Evolutionary conservation across 805 yeast genomes (phyloP).

Genomic region (Isabelozyma gotoi): DNA sequence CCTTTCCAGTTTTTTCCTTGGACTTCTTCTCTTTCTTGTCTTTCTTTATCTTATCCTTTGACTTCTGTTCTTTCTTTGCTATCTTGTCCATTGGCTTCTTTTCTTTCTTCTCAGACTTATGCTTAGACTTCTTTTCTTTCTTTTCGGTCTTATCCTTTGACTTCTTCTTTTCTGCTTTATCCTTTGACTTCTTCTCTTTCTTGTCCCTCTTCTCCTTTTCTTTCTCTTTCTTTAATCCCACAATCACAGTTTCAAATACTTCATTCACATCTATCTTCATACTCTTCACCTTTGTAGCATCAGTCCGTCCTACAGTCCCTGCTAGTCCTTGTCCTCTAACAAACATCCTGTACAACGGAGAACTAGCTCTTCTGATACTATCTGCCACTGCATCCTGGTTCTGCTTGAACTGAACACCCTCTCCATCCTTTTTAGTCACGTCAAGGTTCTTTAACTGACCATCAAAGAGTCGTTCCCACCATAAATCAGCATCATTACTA

Average conservation of each 20-base stretch:
- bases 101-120: slow-evolving; percentile 19
- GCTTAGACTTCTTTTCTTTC: slow-evolving; percentile 16
- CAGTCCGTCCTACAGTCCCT: slow-evolving; percentile 63
- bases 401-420: slow-evolving; percentile 52
- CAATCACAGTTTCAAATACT: slow-evolving; percentile 7
- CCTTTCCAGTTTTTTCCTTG: slow-evolving; percentile 15
- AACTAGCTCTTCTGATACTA: slow-evolving; percentile 49
- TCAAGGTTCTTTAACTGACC: slow-evolving; percentile 83
- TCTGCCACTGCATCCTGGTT: slow-evolving; percentile 46
- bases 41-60: slow-evolving; percentile 19
- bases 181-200: slow-evolving; percentile 18
- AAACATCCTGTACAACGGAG: slow-evolving; percentile 83
- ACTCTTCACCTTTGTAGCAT: slow-evolving; percentile 23
- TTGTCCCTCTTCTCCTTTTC: slow-evolving; percentile 19
- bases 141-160: slow-evolving; percentile 19
- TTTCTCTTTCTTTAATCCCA: slow-evolving; percentile 16
- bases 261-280: slow-evolving; percentile 10
- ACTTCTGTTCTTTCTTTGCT: slow-evolving; percentile 20
- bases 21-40: slow-evolving; percentile 17
- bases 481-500: slow-evolving; percentile 74
- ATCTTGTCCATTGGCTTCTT: slow-evolving; percentile 16
- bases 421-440: slow-evolving; percentile 37
- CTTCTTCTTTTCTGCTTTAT: slow-evolving; percentile 25
- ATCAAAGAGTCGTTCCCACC: slow-evolving; percentile 98
- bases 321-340: slow-evolving; percentile 81